Evolutionary conservation across 225 moss, liverwort and hornwort species (phyloP), one percentile per base, ranked within the genome.

Genomic region (Bryum argenteum): DNA sequence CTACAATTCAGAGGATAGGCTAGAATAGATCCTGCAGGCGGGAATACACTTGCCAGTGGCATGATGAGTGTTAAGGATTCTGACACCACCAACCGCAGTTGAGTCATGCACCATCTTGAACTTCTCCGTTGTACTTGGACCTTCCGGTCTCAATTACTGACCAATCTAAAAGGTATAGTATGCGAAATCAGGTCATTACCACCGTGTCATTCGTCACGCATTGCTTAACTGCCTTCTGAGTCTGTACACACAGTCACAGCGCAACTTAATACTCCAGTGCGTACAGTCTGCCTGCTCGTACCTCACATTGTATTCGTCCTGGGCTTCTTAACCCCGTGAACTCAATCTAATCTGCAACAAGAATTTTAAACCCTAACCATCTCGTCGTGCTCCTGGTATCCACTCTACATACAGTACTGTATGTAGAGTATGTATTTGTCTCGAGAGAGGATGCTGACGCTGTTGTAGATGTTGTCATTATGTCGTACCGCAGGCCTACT

Each of bases 1-100:
- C 61, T 66, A 39, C 43, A 23, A 22, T 33, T 63, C 43, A 37
- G 56, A 76, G 51, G 67, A 61, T 76, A 65, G 54, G 44, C 56
- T 56, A 76, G 22, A 37, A 33, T 72, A 70, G 55, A 71, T 61
- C 55, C 71, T 71, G 61, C 39, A 19, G 71, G 61, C 38, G n/a
- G 74, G 74, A 74, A 76, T 67, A 57, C 48, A 48, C 67, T 77
- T 81, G 69, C 50, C 80, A 76, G 80, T 67, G 51, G 63, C 66
- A 43, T 61, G 69, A 81, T 77, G 69, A 18, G 54, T 19, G 53
- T 53, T 16, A 65, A 70, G 20, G 60, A 44, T 45, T 37, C 81
- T 73, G 77, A 77, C 81, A 77, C 69, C 69, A 65, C 54, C 73
- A 73, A 60, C 77, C 28, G 17, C 69, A 59, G 70, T 54, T 47